Conservation (phyloP, 306 rosid genomes). For the Quercus ilex region DNA sequence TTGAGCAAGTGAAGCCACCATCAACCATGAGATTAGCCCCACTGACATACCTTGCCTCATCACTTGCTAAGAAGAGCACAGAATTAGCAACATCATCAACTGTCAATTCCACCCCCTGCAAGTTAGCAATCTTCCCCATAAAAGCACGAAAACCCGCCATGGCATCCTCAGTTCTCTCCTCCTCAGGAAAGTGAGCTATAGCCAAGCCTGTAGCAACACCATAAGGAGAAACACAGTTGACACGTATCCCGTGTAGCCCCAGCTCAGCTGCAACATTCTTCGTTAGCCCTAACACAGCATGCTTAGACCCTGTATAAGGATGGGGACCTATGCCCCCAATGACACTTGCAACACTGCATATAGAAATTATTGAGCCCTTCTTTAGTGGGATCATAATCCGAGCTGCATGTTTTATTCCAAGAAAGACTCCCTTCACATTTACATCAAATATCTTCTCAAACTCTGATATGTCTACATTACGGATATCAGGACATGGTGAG, state of each 20-base stretch:
- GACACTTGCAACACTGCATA: constrained; percentile 48
- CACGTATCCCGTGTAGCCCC: constrained; percentile 59
- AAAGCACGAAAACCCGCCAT: constrained; percentile 40
- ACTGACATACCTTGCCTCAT: constrained; percentile 68
- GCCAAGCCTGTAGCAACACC: constrained; percentile 49
- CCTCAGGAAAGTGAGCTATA: constrained; percentile 63
- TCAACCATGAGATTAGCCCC: constrained; percentile 73
- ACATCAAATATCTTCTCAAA: constrained; percentile 69
- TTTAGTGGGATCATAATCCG: constrained; percentile 61
- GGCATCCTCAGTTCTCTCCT: constrained; percentile 62
- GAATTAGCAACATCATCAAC: constrained; percentile 71
- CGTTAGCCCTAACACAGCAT: constrained; percentile 75
- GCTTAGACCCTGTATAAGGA: constrained; percentile 74
- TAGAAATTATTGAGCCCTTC: constrained; percentile 74
- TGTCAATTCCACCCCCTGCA: constrained; percentile 68
- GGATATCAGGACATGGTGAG: constrained; percentile 63
- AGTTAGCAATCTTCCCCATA: constrained; percentile 38
- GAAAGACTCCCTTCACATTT: constrained; percentile 77
- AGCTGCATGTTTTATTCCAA: constrained; percentile 84
- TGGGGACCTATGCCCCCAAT: constrained; percentile 62
- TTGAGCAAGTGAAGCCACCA: constrained; percentile 60
- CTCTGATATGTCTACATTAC: constrained; percentile 51
- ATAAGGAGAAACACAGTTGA: constrained; percentile 71
- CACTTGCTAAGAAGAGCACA: constrained; percentile 79
- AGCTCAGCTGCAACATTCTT: constrained; percentile 83